Base-by-base conservation (phyloP, 441 rosid genomes). In the Arabidopsis hybrid region DNA sequence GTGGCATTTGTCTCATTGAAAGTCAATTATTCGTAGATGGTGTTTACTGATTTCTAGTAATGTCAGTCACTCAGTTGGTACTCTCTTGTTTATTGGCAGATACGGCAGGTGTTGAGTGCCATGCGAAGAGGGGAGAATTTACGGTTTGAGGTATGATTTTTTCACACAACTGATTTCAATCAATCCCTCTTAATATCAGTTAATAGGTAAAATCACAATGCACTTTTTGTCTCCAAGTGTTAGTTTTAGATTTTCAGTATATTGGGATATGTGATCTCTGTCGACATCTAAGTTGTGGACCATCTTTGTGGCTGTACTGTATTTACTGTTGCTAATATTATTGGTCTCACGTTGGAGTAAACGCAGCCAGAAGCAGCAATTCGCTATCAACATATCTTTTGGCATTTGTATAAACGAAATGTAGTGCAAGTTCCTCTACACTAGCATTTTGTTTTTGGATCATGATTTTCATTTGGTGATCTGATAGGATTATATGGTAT, bases 61-160 rank as follows among this genome's bases (percentile, higher is more conserved):
- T 52, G 35, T 26, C 34, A 31, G 26, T 21, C 26, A 21, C 26
- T 21, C 26, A 21, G 29, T 31, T 47, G 38, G 10, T 29, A 53
- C 59, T 39, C 53, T 77, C 49, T 78, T 62, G 13, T 64, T 71
- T 61, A 73, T 49, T 81, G 8, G 49, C 90, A 89, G 98, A 87
- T 93, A 76, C 96, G 92, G 58, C 94, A 90, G 76, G 97, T 87
- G 78, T 79, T 93, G 87, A 82, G 75, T 73, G 95, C 91, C 76
- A 85, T 91, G 91, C 90, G 91, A 55, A 87, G 96, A 82, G 97
- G 93, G 65, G 96, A 90, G 78, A 88, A 84, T 78, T 65, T 91
- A 70, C 86, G 86, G 72, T 67, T 85, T 71, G 96, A 93, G 97
- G 98, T 91, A 82, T 66, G 87, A 57, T 78, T 69, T 67, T 81